phyloP scores from a whole-genome alignment of 306 rosid species.

The Nissolia schottii region DNA sequence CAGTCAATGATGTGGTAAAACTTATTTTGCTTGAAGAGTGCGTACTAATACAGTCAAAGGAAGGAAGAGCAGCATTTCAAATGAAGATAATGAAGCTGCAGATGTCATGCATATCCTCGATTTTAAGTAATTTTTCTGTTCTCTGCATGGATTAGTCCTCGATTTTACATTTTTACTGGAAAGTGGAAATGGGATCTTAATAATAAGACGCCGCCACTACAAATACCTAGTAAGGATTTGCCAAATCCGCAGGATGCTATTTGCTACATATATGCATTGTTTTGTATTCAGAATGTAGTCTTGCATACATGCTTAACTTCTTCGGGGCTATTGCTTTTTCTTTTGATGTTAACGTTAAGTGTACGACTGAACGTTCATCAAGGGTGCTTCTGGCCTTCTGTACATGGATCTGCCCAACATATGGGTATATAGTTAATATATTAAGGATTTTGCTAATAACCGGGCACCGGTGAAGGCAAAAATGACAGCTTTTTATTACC shows the following conservation, averaged over 20 bases:
- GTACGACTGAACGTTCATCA: background rate
- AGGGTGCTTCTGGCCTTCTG: background rate
- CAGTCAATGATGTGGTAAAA: slow-evolving; percentile 30
- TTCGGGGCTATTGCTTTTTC: background rate
- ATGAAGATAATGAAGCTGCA: slow-evolving; percentile 1
- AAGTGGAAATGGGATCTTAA: slow-evolving; percentile 22
- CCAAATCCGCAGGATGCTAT: slow-evolving; percentile 14
- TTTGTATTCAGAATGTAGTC: background rate
- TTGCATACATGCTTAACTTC: background rate
- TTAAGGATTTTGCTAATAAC: too few relatives aligned
- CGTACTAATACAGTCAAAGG: slow-evolving; percentile 20
- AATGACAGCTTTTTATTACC: too few relatives aligned
- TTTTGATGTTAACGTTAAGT: background rate
- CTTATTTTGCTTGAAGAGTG: background rate
- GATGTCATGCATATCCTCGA: slow-evolving; percentile 9
- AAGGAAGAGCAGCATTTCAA: slow-evolving; percentile 17
- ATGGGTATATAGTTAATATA: background rate
- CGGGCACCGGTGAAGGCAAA: too few relatives aligned
- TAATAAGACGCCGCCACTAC: slow-evolving; percentile 10
- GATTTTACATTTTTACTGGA: slow-evolving; percentile 10
- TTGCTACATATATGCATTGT: slow-evolving; percentile 6
- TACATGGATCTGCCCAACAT: background rate
- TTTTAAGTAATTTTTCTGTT: slow-evolving; percentile 15
- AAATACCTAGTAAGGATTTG: slow-evolving; percentile 18
- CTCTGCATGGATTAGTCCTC: slow-evolving; percentile 3